Conservation (phyloP, 1,284 basidiomycete genomes). For the Fomitiporia mediterranea region DNA sequence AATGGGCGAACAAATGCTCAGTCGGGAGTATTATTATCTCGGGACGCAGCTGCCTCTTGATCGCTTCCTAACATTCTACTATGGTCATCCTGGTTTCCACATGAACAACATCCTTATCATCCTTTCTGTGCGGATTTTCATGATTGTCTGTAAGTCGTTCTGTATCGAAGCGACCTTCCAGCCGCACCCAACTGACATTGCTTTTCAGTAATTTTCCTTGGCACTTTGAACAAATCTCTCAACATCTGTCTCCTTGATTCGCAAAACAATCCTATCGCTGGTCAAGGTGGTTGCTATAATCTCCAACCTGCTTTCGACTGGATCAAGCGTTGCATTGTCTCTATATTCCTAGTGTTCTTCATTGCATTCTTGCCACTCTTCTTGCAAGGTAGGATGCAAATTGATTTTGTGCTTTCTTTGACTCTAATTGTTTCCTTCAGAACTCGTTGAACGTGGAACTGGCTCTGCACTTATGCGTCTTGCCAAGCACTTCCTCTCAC, state of each 20-base stretch:
- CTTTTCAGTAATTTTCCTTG: constrained; percentile 76
- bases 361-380: constrained; percentile 94
- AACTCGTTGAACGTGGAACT: constrained; percentile 91
- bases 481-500: constrained; percentile 90
- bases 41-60: constrained; percentile 98
- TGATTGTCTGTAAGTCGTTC: constrained; percentile 70
- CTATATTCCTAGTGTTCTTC: constrained; percentile 96
- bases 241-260: constrained; percentile 82
- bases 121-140: constrained; percentile 93
- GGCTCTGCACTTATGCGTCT: constrained; percentile 91
- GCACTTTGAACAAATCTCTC: constrained; percentile 90
- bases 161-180: constrained; percentile 13
- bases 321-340: constrained; percentile 93
- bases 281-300: constrained; percentile 90
- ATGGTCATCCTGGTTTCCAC: constrained; percentile 99
- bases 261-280: constrained; percentile 71
- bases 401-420: no score
- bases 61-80: constrained; percentile 99
- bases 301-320: constrained; percentile 92
- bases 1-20: constrained; percentile 99
- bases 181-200: constrained; percentile 15
- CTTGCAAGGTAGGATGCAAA: constrained; percentile 84
- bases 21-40: constrained; percentile 98
- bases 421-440: constrained; percentile 35
- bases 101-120: constrained; percentile 99